Conservation (phyloP, 2,329 filamentous ascomycete genomes). For the Leptographium radiaticola region DNA sequence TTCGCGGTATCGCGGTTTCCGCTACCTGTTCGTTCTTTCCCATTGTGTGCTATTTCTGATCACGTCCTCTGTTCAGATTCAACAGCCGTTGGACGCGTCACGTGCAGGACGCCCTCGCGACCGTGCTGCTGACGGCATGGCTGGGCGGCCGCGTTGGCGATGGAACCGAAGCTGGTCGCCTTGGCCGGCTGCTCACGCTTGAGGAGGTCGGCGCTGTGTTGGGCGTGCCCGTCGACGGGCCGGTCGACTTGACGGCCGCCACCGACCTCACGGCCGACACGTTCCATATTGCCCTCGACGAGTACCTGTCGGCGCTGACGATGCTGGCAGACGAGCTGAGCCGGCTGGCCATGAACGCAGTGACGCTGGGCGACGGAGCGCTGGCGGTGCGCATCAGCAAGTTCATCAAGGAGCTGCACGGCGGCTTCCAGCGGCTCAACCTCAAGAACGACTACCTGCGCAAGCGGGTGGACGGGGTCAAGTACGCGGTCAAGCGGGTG, state of each 20-base stretch:
- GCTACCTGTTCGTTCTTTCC: not conserved
- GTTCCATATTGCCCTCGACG: slow-evolving; percentile 94
- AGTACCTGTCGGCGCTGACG: slow-evolving; percentile 84
- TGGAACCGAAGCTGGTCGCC: slow-evolving; percentile 23
- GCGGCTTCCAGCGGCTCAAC: slow-evolving; percentile 93
- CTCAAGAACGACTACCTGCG: slow-evolving; percentile 90
- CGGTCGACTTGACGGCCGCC: slow-evolving; percentile 37
- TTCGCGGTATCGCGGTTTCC: not conserved
- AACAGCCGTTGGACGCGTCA: slow-evolving; percentile 76
- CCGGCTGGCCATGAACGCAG: slow-evolving; percentile 84
- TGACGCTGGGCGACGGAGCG: slow-evolving; percentile 78
- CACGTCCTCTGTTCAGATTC: slow-evolving; percentile 34
- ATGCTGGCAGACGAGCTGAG: slow-evolving; percentile 81
- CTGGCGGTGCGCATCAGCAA: slow-evolving; percentile 77
- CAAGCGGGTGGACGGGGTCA: slow-evolving; percentile 81
- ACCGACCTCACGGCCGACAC: slow-evolving; percentile 49
- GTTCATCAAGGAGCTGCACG: slow-evolving; percentile 91
- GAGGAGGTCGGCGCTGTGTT: slow-evolving; percentile 75
- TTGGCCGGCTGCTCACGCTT: slow-evolving; percentile 64
- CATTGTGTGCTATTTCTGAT: no score
- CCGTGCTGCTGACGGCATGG: slow-evolving; percentile 52
- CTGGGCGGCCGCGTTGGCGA: slow-evolving; percentile 51
- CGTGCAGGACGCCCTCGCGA: slow-evolving; percentile 63
- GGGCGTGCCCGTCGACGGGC: slow-evolving; percentile 66
- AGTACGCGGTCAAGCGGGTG: slow-evolving; percentile 95